Evolutionary conservation across 805 yeast species (phyloP).

Genomic region (Blastobotrys chiropterorum): DNA sequence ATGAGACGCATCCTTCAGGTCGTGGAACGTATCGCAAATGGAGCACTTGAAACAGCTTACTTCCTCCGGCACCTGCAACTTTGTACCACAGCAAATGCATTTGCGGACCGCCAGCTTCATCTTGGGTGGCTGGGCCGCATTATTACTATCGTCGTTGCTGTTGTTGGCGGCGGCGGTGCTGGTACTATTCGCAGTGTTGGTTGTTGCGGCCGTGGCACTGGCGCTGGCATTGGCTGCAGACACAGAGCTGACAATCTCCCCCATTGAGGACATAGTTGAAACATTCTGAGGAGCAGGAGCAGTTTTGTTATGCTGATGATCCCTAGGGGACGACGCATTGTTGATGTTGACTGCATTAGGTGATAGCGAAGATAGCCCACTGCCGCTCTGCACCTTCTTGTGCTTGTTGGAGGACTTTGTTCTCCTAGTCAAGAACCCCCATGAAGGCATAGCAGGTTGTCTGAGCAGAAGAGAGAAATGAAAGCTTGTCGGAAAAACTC

Average conservation of each 20-base stretch:
- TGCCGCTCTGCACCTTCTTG: not conserved
- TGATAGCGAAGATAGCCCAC: not conserved
- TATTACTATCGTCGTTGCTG: not conserved
- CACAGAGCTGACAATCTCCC: constrained; percentile 18
- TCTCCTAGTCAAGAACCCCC: not conserved
- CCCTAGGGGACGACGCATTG: not conserved
- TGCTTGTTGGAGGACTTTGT: not conserved
- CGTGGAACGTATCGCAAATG: constrained; percentile 39
- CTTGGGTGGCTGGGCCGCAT: not conserved
- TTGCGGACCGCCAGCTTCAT: constrained; percentile 12
- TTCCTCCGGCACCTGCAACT: constrained; percentile 22
- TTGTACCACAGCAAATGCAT: constrained; percentile 28
- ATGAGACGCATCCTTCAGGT: constrained; percentile 15
- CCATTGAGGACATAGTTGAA: constrained; percentile 19
- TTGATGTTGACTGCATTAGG: not conserved
- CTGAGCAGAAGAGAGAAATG: too few species aligned
- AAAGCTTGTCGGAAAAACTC: too few species aligned
- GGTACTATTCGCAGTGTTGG: not conserved
- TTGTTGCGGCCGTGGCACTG: not conserved
- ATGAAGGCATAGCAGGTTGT: not conserved
- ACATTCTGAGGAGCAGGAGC: constrained; percentile 6
- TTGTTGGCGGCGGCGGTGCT: not conserved
- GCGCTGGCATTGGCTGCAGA: constrained; percentile 16
- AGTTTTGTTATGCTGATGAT: not conserved
- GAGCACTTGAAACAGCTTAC: constrained; percentile 40